Conservation (phyloP, 768 basidiomycete species). For the Podaxis sp. region DNA sequence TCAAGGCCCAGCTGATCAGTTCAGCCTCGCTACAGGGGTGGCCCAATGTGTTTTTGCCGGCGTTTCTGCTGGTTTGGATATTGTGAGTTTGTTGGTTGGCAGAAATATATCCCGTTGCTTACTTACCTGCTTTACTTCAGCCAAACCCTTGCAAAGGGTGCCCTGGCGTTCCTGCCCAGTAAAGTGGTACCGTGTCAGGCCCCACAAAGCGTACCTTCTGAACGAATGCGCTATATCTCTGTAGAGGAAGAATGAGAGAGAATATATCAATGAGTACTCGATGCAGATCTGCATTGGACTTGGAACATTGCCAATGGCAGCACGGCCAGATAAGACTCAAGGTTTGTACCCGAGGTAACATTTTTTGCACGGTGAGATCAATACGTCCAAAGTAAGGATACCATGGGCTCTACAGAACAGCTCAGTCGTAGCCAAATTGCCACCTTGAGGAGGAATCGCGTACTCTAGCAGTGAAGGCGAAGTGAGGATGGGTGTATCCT, state of each 20-base stretch:
- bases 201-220: background rate
- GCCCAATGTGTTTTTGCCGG: background rate
- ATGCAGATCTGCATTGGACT: too few species aligned
- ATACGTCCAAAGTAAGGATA: too few species aligned
- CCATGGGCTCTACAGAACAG: too few species aligned
- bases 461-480: too few species aligned
- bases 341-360: too few species aligned
- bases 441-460: too few species aligned
- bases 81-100: background rate
- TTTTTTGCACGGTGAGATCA: too few species aligned
- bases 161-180: background rate
- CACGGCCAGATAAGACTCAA: too few species aligned
- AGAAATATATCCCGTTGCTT: too few species aligned
- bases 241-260: background rate
- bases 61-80: background rate
- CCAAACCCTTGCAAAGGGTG: background rate
- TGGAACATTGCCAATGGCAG: too few species aligned
- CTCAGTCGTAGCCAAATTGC: too few species aligned
- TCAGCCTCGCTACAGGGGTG: background rate
- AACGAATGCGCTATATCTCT: background rate
- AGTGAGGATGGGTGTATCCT: too few species aligned
- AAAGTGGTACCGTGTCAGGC: background rate
- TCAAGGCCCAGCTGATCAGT: background rate
- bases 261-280: background rate
- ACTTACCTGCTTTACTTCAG: background rate